phyloP scores from a whole-genome alignment of 2,329 filamentous ascomycete genomes.

The Aspergillus arachidicola region DNA sequence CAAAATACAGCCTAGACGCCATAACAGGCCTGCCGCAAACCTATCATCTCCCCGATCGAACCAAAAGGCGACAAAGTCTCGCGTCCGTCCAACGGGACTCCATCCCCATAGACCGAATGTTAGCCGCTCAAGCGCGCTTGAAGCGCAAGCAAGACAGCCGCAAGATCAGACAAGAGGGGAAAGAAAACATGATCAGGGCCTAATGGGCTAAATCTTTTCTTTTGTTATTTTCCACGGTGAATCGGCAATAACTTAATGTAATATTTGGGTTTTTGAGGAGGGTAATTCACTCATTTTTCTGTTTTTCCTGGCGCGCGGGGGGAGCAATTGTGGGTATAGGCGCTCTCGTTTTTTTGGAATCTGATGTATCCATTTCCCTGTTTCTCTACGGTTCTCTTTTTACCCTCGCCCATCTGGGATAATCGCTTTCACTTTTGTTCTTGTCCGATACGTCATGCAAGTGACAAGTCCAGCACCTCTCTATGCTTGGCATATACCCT shows the following conservation, averaged over 20 bases:
- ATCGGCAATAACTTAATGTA: not conserved
- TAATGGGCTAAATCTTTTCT: constrained; percentile 3
- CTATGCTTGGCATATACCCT: constrained; percentile 8
- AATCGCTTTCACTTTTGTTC: not conserved
- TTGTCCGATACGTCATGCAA: not conserved
- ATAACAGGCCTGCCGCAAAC: constrained; percentile 25
- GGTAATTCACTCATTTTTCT: not conserved
- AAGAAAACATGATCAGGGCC: constrained; percentile 32
- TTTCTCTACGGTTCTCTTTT: not conserved
- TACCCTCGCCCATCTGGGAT: not conserved
- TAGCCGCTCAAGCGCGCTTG: constrained; percentile 39
- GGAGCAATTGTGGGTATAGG: not conserved
- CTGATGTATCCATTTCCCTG: not conserved
- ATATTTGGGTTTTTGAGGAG: not conserved
- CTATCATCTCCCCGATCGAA: constrained; percentile 22
- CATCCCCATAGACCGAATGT: constrained; percentile 35
- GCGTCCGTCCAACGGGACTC: constrained; percentile 26
- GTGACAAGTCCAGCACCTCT: not conserved
- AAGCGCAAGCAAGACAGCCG: constrained; percentile 31
- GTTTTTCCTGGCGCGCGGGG: not conserved
- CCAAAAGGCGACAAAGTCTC: constrained; percentile 24
- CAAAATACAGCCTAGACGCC: constrained; percentile 34
- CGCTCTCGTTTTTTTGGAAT: not conserved
- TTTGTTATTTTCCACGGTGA: not conserved
- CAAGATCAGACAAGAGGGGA: constrained; percentile 32